Percentiles rank a stretch among this genome's conserved stretches.
phyloP scores from a whole-genome alignment of 106 monocot species.

The Acanthochlamys bracteata region DNA sequence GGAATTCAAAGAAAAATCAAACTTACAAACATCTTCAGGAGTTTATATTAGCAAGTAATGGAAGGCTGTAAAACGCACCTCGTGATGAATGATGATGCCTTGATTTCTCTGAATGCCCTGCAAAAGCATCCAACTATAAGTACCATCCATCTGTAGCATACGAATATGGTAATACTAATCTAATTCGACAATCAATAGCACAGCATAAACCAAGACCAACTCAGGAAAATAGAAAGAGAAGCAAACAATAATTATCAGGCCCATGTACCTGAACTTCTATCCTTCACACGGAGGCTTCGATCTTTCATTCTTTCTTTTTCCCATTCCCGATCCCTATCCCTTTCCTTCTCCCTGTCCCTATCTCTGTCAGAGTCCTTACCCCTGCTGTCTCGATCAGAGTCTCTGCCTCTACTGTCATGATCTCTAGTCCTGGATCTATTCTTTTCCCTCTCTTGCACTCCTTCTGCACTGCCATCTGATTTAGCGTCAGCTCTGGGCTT shows the following conservation, averaged over 20 bases:
- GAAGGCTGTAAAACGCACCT: slow-evolving; percentile 24
- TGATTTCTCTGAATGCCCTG: slow-evolving; percentile 52
- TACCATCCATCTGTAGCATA: no score
- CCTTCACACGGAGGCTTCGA: slow-evolving; percentile 43
- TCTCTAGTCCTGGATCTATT: slow-evolving; percentile 41
- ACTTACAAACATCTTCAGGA: background rate
- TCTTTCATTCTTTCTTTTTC: slow-evolving; percentile 49
- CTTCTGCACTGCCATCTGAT: slow-evolving; percentile 34
- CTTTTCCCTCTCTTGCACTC: slow-evolving; percentile 33
- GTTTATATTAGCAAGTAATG: background rate
- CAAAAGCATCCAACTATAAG: slow-evolving; percentile 5
- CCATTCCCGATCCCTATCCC: slow-evolving; percentile 39
- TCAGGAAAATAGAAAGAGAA: no score
- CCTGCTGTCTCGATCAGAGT: slow-evolving; percentile 39
- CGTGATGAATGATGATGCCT: slow-evolving; percentile 57
- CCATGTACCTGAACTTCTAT: slow-evolving; percentile 52
- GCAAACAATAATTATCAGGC: no score
- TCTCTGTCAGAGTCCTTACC: slow-evolving; percentile 43
- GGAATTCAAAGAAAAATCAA: slow-evolving; percentile 7
- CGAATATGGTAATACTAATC: no score
- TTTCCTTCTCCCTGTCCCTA: slow-evolving; percentile 28
- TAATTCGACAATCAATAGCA: no score
- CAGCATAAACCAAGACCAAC: no score
- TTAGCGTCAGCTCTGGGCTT: slow-evolving; percentile 36
- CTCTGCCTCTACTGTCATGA: slow-evolving; percentile 43